These are phyloP conservation scores for Candida sanyaensis DNA, from an alignment of 1,139 yeast genomes.

Conservation along the genomic window DNA sequence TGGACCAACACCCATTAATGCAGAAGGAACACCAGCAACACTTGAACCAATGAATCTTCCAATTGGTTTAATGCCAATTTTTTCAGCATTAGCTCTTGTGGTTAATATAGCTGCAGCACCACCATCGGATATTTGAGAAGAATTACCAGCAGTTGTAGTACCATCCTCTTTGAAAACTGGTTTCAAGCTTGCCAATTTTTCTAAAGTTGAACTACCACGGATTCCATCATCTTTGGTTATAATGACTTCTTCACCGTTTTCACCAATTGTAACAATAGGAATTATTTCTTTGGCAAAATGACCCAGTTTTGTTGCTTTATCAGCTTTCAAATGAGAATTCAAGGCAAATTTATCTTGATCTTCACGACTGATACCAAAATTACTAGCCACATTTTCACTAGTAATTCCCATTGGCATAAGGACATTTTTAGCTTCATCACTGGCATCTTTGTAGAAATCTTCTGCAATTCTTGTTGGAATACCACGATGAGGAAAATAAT, in stretches of 20 bases:
- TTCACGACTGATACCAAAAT: conserved; percentile 58
- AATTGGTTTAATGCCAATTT: conserved; percentile 33
- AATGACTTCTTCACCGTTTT: conserved; percentile 14
- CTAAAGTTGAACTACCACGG: conserved; percentile 27
- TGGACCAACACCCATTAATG: conserved; percentile 44
- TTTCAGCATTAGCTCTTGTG: conserved; percentile 36
- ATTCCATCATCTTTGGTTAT: conserved; percentile 34
- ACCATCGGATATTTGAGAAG: conserved; percentile 46
- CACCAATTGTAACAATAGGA: conserved; percentile 31
- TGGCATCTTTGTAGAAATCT: conserved; percentile 19
- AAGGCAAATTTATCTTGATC: conserved; percentile 53
- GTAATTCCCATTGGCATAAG: conserved; percentile 72
- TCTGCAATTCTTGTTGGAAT: conserved; percentile 30
- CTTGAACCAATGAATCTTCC: conserved; percentile 42
- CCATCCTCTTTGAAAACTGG: conserved; percentile 41
- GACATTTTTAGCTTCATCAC: conserved; percentile 25
- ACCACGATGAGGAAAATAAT: conserved; percentile 43
- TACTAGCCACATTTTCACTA: conserved; percentile 28
- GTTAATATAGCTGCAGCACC: conserved; percentile 42
- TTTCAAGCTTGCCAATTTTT: conserved; percentile 29
- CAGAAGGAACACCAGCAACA: conserved; percentile 39
- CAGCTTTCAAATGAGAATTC: conserved; percentile 36
- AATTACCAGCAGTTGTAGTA: conserved; percentile 43
- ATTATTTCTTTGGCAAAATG: conserved; percentile 38
- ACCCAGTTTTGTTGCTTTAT: conserved; percentile 34